Percentiles rank a stretch among this genome's conserved stretches.
Conservation (phyloP, 306 rosid species). For the Rubus parviflorus region DNA sequence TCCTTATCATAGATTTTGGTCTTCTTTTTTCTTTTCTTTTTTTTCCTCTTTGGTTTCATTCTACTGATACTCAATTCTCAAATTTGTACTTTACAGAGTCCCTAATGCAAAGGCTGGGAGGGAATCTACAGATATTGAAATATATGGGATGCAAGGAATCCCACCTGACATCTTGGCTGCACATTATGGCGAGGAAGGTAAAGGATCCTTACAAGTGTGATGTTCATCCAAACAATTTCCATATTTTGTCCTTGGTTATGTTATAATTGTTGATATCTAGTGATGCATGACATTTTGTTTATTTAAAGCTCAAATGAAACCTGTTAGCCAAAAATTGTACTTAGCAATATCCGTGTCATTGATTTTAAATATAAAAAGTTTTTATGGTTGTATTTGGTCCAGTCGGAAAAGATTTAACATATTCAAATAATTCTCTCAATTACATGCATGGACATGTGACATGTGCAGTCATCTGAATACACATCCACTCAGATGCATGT, state of each 20-base stretch:
- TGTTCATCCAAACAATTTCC: background rate
- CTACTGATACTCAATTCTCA: constrained; percentile 4
- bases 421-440: background rate
- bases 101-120: constrained; percentile 94
- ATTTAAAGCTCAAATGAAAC: background rate
- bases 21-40: background rate
- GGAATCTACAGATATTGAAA: constrained; percentile 91
- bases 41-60: background rate
- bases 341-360: background rate
- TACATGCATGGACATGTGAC: background rate
- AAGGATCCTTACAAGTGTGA: constrained; percentile 2
- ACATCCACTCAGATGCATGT: background rate
- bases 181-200: constrained; percentile 97
- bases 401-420: background rate
- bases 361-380: background rate
- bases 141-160: constrained; percentile 99
- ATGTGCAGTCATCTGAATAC: background rate
- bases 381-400: background rate
- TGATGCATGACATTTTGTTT: background rate
- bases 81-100: constrained; percentile 51
- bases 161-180: constrained; percentile 89
- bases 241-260: background rate
- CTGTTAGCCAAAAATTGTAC: background rate
- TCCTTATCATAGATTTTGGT: background rate
- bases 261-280: too few species aligned